Conservation (phyloP, 345 rosid species). For the Euphorbia peplus region DNA sequence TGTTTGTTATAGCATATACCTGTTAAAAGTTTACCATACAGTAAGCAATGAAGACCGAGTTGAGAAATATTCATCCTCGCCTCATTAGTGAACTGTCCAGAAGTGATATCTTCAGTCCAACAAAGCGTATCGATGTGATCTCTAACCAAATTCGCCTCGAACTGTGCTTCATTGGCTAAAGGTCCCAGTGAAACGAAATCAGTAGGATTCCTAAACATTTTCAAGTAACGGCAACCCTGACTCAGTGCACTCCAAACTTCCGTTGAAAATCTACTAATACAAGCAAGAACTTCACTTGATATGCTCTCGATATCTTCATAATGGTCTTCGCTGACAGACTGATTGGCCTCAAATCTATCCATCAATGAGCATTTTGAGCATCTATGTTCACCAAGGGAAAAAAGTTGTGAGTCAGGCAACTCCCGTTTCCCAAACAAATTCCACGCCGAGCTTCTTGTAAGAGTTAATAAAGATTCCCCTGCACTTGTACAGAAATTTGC, state of each 20-base stretch:
- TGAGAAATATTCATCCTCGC: conserved; percentile 26
- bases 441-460: conserved; percentile 39
- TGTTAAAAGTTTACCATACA: conserved; percentile 44
- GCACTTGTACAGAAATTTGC: conserved; percentile 64
- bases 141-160: neutral
- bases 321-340: conserved; percentile 8
- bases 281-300: conserved; percentile 34
- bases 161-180: conserved; percentile 7
- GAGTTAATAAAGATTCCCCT: conserved; percentile 56
- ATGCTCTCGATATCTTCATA: conserved; percentile 31
- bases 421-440: conserved; percentile 16
- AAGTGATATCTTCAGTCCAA: conserved; percentile 4
- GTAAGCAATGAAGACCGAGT: conserved; percentile 66
- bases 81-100: conserved; percentile 16
- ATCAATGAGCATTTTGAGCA: conserved; percentile 48
- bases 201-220: conserved; percentile 38
- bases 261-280: conserved; percentile 33
- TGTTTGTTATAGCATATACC: conserved; percentile 43
- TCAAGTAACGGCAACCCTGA: conserved; percentile 38
- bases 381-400: conserved; percentile 21
- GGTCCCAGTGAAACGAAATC: conserved; percentile 38
- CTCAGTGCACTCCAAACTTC: conserved; percentile 50
- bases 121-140: conserved; percentile 5
- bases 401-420: conserved; percentile 8
- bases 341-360: conserved; percentile 20